Conservation (phyloP, 2,329 filamentous ascomycete genomes). For the Chrysosporium queenslandicum region DNA sequence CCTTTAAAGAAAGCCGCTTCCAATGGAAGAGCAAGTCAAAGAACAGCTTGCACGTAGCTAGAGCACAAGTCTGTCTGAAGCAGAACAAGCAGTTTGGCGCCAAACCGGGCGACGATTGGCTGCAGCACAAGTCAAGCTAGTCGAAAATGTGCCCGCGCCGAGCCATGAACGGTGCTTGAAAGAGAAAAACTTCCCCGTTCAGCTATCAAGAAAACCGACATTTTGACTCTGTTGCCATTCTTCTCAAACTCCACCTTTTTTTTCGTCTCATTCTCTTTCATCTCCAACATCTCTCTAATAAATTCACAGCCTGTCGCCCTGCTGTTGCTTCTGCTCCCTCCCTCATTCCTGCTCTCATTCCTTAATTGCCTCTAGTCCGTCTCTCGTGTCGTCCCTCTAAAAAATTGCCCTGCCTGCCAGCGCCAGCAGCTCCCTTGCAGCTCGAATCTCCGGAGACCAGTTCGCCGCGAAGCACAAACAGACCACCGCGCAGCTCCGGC, state of each 20-base stretch:
- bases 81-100: not conserved
- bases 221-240: not conserved
- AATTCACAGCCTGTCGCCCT: not conserved
- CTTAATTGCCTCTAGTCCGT: not conserved
- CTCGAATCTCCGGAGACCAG: not conserved
- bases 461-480: slow-evolving; percentile 1
- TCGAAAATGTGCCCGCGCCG: slow-evolving; percentile 7
- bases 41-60: not conserved
- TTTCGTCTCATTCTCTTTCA: slow-evolving; percentile 1
- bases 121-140: not conserved
- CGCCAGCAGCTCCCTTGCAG: not conserved
- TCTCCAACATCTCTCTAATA: not conserved
- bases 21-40: not conserved
- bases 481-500: slow-evolving; percentile 24
- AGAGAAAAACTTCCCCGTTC: slow-evolving; percentile 9
- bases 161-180: slow-evolving; percentile 8
- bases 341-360: not conserved
- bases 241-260: not conserved
- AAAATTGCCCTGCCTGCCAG: not conserved
- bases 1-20: too few relatives aligned
- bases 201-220: not conserved
- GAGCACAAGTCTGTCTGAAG: not conserved
- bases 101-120: not conserved
- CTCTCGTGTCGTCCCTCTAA: not conserved
- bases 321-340: not conserved